Percentiles rank a stretch among this genome's conserved stretches.
Conservation (phyloP, 139 green algal species). For the Coccomyxa sp. region DNA sequence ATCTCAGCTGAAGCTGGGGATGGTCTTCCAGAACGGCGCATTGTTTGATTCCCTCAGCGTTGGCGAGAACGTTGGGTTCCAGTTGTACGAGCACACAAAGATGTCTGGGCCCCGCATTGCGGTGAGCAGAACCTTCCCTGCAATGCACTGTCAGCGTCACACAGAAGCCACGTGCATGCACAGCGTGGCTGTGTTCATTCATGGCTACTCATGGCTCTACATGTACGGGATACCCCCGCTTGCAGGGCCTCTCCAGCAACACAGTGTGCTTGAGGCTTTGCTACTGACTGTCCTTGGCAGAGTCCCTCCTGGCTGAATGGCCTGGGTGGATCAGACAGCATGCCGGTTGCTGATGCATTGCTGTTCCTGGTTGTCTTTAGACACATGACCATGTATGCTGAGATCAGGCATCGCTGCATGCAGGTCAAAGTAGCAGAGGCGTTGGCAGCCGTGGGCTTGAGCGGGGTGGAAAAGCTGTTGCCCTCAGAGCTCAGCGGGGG, state of each 20-base stretch:
- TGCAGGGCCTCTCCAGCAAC: no score
- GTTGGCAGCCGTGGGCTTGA: conserved; percentile 86
- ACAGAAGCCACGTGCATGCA: no score
- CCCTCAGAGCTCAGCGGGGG: conserved; percentile 92
- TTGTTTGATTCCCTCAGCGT: conserved; percentile 98
- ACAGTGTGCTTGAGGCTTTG: no score
- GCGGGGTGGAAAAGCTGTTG: conserved; percentile 84
- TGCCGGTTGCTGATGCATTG: no score
- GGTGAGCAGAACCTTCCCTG: no score
- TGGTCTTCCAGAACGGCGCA: conserved; percentile 97
- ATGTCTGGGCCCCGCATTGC: no score
- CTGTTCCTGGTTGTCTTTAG: no score
- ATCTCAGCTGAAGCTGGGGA: conserved; percentile 61
- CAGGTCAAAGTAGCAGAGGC: conserved; percentile 67
- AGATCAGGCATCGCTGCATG: neutral
- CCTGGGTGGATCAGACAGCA: no score
- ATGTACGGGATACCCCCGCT: no score
- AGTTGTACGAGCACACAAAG: conserved; percentile 91
- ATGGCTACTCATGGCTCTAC: neutral
- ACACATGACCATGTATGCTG: neutral
- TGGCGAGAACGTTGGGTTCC: conserved; percentile 91
- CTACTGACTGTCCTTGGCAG: no score
- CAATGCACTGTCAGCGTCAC: no score
- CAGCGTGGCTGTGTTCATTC: neutral
- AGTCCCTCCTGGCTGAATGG: no score